A percentile compares a stretch with the other conserved stretches of the same genome.
Conservation (phyloP, 495 filamentous ascomycete genomes). For the Neurospora sp. region DNA sequence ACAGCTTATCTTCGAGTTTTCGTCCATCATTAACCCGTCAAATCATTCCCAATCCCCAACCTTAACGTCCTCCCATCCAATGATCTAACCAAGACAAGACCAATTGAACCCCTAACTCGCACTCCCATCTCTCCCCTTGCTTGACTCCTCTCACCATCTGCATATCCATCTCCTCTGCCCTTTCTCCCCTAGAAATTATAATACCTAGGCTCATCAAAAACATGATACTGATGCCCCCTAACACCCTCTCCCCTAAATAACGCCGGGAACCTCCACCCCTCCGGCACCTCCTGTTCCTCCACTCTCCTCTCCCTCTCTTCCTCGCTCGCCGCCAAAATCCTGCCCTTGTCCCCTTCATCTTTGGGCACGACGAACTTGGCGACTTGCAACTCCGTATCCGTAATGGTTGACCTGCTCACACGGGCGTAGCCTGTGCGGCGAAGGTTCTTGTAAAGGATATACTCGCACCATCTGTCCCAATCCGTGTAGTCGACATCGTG, state of each 20-base stretch:
- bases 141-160: neutral
- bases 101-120: no score
- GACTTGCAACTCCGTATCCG: slow-evolving; percentile 95
- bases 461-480: slow-evolving; percentile 99
- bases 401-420: slow-evolving; percentile 82
- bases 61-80: neutral
- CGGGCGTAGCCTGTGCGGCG: slow-evolving; percentile 83
- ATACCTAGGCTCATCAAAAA: slow-evolving; percentile 89
- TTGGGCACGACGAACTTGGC: slow-evolving; percentile 89
- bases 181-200: slow-evolving; percentile 21
- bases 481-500: slow-evolving; percentile 87
- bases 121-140: no score
- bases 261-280: slow-evolving; percentile 74
- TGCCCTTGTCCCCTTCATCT: slow-evolving; percentile 47
- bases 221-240: slow-evolving; percentile 86
- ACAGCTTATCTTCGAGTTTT: neutral
- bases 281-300: slow-evolving; percentile 58
- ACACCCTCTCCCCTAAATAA: slow-evolving; percentile 82
- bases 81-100: neutral
- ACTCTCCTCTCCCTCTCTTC: slow-evolving; percentile 29
- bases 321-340: slow-evolving; percentile 23
- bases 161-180: no score
- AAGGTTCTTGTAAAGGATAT: slow-evolving; percentile 89
- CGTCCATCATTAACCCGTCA: neutral
- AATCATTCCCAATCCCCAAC: neutral